phyloP scores from a whole-genome alignment of 495 filamentous ascomycete species.

The Margaritispora aquatica region DNA sequence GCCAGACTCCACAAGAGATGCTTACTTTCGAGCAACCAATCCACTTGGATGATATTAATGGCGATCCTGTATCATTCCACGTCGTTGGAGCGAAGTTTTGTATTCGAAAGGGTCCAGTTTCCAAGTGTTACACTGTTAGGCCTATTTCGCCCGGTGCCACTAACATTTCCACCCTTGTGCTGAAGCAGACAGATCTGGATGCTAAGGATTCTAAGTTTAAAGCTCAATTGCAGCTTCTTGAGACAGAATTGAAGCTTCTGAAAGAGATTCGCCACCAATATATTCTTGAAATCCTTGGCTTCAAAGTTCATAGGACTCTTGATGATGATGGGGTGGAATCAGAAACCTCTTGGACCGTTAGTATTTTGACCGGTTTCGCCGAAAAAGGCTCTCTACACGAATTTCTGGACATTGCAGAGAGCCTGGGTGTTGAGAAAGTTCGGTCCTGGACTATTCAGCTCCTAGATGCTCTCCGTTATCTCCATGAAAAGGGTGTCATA shows the following conservation, averaged over 20 bases:
- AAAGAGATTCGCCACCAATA: slow-evolving; percentile 73
- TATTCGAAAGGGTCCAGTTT: slow-evolving; percentile 49
- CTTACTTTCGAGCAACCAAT: slow-evolving; percentile 69
- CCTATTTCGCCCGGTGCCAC: slow-evolving; percentile 43
- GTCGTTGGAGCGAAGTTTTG: slow-evolving; percentile 56
- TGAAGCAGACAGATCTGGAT: slow-evolving; percentile 62
- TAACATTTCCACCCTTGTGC: slow-evolving; percentile 52
- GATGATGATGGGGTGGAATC: slow-evolving; percentile 32
- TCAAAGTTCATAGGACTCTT: slow-evolving; percentile 55
- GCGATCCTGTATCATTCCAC: slow-evolving; percentile 52
- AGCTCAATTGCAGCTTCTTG: slow-evolving; percentile 58
- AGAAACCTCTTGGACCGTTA: slow-evolving; percentile 65
- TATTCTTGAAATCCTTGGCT: slow-evolving; percentile 71
- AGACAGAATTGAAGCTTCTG: slow-evolving; percentile 62
- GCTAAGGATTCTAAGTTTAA: slow-evolving; percentile 56
- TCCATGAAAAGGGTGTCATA: slow-evolving; percentile 69
- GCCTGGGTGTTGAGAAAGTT: slow-evolving; percentile 63
- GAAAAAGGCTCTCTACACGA: slow-evolving; percentile 80
- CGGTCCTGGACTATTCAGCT: slow-evolving; percentile 84
- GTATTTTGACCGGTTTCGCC: slow-evolving; percentile 67
- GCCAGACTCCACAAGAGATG: slow-evolving; percentile 34
- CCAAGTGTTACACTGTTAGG: slow-evolving; percentile 61
- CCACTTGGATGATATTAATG: slow-evolving; percentile 49
- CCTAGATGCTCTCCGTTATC: slow-evolving; percentile 82
- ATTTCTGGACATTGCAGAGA: slow-evolving; percentile 68